Evolutionary conservation across 768 basidiomycete genomes (phyloP).

Genomic region (Phanerodontia chrysosporium): DNA sequence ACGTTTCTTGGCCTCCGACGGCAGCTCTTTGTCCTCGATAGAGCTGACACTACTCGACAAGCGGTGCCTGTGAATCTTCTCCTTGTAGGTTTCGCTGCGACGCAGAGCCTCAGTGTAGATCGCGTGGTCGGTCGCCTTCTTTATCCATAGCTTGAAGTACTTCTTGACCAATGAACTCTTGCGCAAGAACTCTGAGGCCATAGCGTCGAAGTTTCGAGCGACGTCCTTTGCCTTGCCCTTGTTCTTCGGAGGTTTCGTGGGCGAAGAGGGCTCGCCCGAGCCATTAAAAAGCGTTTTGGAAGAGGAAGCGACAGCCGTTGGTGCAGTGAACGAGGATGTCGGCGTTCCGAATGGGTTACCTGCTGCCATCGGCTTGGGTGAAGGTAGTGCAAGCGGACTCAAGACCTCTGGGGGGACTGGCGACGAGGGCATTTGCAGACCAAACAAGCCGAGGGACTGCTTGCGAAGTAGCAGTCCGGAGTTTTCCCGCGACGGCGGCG

Average conservation of each 20-base stretch:
- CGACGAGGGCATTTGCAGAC: slow-evolving; percentile 17
- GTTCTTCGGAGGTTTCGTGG: neutral
- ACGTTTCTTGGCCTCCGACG: slow-evolving; percentile 21
- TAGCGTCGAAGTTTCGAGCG: slow-evolving; percentile 3
- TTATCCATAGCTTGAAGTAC: slow-evolving; percentile 44
- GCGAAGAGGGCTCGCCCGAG: neutral
- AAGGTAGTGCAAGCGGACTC: slow-evolving; percentile 22
- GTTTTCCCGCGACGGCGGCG: neutral
- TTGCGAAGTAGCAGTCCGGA: slow-evolving; percentile 13
- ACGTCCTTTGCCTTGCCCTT: slow-evolving; percentile 11
- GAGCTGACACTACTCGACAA: slow-evolving; percentile 25
- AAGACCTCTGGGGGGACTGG: slow-evolving; percentile 18
- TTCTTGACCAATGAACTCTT: slow-evolving; percentile 32
- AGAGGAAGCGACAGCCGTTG: neutral
- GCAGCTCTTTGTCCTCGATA: neutral
- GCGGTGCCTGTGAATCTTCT: slow-evolving; percentile 38
- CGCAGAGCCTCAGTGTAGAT: slow-evolving; percentile 61
- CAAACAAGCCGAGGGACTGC: slow-evolving; percentile 16
- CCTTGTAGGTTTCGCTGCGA: slow-evolving; percentile 57
- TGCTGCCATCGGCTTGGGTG: neutral
- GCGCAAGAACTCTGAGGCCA: slow-evolving; percentile 4
- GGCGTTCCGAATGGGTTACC: neutral
- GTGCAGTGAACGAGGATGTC: slow-evolving; percentile 5
- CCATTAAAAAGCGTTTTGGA: neutral
- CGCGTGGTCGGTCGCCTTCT: slow-evolving; percentile 36